Evolutionary conservation across 2,329 filamentous ascomycete species (phyloP), one percentile per base, ranked within the genome.

Genomic region (Penicillium glabrum): DNA sequence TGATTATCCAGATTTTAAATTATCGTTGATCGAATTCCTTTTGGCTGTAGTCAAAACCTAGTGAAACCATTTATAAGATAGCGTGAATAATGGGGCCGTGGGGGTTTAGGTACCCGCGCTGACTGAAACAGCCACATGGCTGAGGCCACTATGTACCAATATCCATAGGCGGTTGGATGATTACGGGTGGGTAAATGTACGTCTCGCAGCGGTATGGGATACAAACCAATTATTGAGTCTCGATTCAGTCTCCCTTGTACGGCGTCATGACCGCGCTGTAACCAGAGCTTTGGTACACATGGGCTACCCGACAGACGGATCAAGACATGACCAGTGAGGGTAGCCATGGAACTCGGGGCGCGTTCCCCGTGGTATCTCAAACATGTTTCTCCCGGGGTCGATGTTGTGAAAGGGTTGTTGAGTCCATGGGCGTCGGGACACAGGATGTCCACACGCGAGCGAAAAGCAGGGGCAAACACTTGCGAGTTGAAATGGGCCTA

Each of bases 361-460:
- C 23, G 33, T 51, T 51, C 31, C 41, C 53, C 48, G 46, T 27
- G 53, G 49, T 33, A 51, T 48, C 48, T 46, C 35, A 56, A 48
- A 56, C 48, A 52, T 46, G 29, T 47, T 35, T 46, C 39, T 37
- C 27, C 19, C 46, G 14, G 31, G 19, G 16, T 23, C 41, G 23
- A 23, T 11, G 14, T 49, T 37, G 29, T 31, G 29, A 31, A 37
- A 37, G n/a, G 46, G 47, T 46, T 43, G 16, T 31, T 23, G 45
- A 8, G 23, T 14, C 35, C 29, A 48, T 45, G 29, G 29, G 29
- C 29, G 29, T 14, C 29, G 29, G 29, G 29, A 31, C 29, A 14
- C 29, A 31, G 29, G 29, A 31, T 31, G 29, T 14, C 29, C 29
- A 39, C 45, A 45, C 52, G 52, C 52, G 46, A 46, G 53, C 33